Evolutionary conservation across 495 filamentous ascomycete genomes (phyloP), one percentile per base, ranked within the genome.

Genomic region (Hypoxylon rickii): DNA sequence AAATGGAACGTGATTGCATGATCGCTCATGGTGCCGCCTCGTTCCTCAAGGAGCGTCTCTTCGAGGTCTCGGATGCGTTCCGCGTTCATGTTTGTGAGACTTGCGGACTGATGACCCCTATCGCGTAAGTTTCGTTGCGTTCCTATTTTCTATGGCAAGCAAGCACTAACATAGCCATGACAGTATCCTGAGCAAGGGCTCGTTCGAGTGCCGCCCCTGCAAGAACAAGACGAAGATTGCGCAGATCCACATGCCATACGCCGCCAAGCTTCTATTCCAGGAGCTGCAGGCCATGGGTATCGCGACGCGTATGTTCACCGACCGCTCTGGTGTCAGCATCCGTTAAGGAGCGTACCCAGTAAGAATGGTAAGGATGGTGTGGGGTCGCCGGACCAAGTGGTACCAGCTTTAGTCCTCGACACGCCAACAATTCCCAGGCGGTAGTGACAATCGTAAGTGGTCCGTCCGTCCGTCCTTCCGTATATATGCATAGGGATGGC

Each of bases 1-100:
- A 99, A 81, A 99, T 99, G 94, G 94, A 99, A 75, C 92, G 94
- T 72, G 94, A 99, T 83, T 99, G 94, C 76, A 97, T 99, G 95
- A 97, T 99, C 73, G 88, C 95, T 21, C 95, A 99, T 73, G 94
- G 94, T 68, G 94, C 94, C 20, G 91, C 89, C 56, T 85, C 91
- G 3, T 97, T 99, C 83, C 77, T 99, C 70, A 97, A 97, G 78
- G 94, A 99, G 80, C 80, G 93, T 57, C 76, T 99, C 56, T 97
- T 99, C 62, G 92, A 97, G 70, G 95, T 97, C 36, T 92, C 87
- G 51, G 94, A 99, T 74, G 92, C 94, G n/a, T 97, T 96, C 83
- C 79, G 91, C 62, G 95, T 99, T 44, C 95, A 99, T 70, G 87
- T 99, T 55, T 99, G 94, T 74, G 94, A 99, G 72, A 94, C 97